Conservation (phyloP, 1,139 yeast species). For the Kurtzmaniella quercitrusa region DNA sequence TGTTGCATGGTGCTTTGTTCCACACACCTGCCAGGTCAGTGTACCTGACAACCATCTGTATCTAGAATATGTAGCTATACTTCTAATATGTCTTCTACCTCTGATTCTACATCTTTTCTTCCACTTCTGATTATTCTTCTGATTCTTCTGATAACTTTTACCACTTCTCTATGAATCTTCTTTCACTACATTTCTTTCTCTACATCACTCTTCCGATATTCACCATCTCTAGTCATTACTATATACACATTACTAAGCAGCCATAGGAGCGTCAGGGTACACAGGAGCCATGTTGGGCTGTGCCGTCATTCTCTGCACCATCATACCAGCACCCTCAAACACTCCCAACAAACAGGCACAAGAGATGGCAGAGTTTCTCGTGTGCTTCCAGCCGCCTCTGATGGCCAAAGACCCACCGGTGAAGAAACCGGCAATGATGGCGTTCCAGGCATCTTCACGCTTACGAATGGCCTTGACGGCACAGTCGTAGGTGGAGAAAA, state of each 20-base stretch:
- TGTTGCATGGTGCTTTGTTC: too few relatives aligned
- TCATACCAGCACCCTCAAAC: slow-evolving; percentile 97
- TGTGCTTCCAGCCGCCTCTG: slow-evolving; percentile 98
- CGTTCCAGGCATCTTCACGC: slow-evolving; percentile 98
- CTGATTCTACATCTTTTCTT: too few relatives aligned
- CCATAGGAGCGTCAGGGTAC: slow-evolving; percentile 53
- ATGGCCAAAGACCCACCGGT: slow-evolving; percentile 98
- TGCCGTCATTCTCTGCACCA: slow-evolving; percentile 89
- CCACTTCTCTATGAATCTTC: too few relatives aligned
- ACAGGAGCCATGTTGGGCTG: slow-evolving; percentile 82
- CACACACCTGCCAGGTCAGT: too few relatives aligned
- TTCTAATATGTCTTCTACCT: too few relatives aligned
- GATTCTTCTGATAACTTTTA: too few relatives aligned
- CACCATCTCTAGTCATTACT: slow-evolving; percentile 1
- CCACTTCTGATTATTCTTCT: too few relatives aligned
- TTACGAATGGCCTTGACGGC: slow-evolving; percentile 91
- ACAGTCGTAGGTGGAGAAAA: slow-evolving; percentile 94
- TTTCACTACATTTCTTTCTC: too few relatives aligned
- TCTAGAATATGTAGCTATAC: too few relatives aligned
- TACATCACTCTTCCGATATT: neutral
- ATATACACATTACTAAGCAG: slow-evolving; percentile 27
- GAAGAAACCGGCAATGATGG: slow-evolving; percentile 96
- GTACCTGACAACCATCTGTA: too few relatives aligned
- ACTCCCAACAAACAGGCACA: slow-evolving; percentile 97
- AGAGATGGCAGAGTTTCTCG: slow-evolving; percentile 93